These are phyloP conservation scores for Anthoceros angustus DNA, from an alignment of 225 moss, liverwort and hornwort species.

Conservation along the genomic window DNA sequence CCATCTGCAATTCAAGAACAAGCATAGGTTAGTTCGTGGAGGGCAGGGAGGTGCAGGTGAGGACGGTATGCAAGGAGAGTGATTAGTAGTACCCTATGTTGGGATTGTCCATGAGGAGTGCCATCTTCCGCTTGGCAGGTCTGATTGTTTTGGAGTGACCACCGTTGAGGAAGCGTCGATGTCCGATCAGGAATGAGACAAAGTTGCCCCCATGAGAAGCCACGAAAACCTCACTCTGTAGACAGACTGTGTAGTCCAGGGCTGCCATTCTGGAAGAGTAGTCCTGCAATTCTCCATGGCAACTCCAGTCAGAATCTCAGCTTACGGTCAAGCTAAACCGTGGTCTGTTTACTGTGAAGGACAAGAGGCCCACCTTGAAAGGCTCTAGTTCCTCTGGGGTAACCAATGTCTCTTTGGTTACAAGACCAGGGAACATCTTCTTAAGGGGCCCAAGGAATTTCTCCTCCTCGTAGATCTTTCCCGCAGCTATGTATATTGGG, in stretches of 20 bases:
- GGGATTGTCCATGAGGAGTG: neutral
- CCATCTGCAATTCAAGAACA: neutral
- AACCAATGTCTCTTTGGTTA: neutral
- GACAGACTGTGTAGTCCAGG: neutral
- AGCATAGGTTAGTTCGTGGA: neutral
- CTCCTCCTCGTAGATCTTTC: constrained; percentile 1
- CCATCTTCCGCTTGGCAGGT: constrained; percentile 4
- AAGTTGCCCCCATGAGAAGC: constrained; percentile 2
- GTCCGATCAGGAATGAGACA: constrained; percentile 2
- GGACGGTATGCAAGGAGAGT: neutral
- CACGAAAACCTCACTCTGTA: neutral
- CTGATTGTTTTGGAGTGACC: neutral
- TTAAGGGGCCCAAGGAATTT: neutral
- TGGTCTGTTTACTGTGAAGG: neutral
- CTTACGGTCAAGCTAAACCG: neutral
- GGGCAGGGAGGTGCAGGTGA: neutral
- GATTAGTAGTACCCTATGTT: neutral
- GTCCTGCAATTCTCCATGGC: neutral
- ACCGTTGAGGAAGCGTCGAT: neutral
- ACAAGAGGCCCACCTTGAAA: neutral
- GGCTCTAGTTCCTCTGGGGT: constrained; percentile 2
- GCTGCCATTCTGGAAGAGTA: constrained; percentile 1
- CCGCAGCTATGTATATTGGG: neutral
- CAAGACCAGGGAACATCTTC: neutral
- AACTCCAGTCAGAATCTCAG: neutral